phyloP scores from a whole-genome alignment of 768 basidiomycete genomes.

The Leccinum broughii region DNA sequence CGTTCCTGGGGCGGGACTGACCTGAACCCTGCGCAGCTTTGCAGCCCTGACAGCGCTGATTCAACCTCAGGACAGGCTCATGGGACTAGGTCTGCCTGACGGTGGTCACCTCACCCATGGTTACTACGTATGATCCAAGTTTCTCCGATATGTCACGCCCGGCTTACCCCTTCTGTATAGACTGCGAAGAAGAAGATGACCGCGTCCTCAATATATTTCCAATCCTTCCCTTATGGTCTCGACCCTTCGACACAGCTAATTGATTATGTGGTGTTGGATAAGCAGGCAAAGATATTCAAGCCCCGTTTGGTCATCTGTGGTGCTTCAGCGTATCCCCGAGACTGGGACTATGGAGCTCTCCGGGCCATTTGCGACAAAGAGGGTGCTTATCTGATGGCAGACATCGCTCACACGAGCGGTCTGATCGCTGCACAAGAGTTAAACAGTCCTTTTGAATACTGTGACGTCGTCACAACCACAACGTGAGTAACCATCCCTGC shows the following conservation, averaged over 20 bases:
- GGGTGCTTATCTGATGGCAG: conserved; percentile 91
- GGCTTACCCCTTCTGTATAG: conserved; percentile 37
- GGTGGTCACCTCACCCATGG: conserved; percentile 98
- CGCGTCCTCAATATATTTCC: conserved; percentile 99
- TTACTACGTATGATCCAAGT: conserved; percentile 70
- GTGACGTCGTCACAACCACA: conserved; percentile 97
- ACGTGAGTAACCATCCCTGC: conserved; percentile 54
- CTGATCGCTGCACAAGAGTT: conserved; percentile 91
- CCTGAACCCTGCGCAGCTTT: conserved; percentile 56
- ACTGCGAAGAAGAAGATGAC: conserved; percentile 99
- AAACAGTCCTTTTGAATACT: conserved; percentile 90
- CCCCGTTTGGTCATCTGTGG: conserved; percentile 95
- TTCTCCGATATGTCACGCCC: background rate
- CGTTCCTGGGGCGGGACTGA: conserved; percentile 13
- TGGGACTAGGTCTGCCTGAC: conserved; percentile 98
- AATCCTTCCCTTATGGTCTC: conserved; percentile 92
- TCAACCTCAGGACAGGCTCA: conserved; percentile 95
- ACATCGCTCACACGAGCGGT: conserved; percentile 97
- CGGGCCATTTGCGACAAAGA: conserved; percentile 82
- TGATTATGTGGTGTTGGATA: conserved; percentile 78
- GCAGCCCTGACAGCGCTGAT: conserved; percentile 94
- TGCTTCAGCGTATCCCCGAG: conserved; percentile 97
- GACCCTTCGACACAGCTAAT: conserved; percentile 82
- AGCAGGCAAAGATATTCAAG: conserved; percentile 93
- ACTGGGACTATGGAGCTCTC: conserved; percentile 92